Evolutionary conservation across 768 basidiomycete species (phyloP), one percentile per base, ranked within the genome.

Genomic region (Pulveroboletus sp.): DNA sequence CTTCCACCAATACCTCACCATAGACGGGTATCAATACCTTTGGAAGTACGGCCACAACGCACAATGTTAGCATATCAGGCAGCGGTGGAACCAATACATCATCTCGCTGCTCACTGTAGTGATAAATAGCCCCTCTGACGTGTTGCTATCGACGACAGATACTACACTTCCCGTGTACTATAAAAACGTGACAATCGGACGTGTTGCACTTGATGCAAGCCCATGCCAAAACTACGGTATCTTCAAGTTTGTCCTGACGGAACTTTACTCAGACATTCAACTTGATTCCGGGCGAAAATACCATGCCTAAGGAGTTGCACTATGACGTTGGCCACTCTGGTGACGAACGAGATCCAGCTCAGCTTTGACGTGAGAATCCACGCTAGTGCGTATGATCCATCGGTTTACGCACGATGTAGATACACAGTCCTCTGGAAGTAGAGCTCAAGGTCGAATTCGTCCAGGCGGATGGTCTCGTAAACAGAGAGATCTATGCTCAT

Each of bases 51-150:
- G 80, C 83, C 2, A 29, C 57, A 2, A 67, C 87, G 40, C 74
- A 69, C 61, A 76, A 87, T 46, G 77, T 87, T 24, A 71, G 72
- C 5, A 79, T 87, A 27, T 69, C 73, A 17, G 85, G 84, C 21
- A 85, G 85, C 56, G 85, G 85, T 32, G 83, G 82, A 35, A 68
- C 64, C 69, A 85, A 62, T 88, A 72, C 58, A 74, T 87, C 36
- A 65, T 76, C 25, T 60, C 80, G 4, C 83, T 80, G 2, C 63
- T 86, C n/a, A 79, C 75, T 1, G 75, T 82, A n/a, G 72, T 65
- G 13, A 68, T 87, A 39, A 62, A 81, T 20, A 87, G 87, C 51
- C 86, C 84, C 7, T 85, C 84, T 5, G 85, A 85, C 56, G 63
- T 87, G 29, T 81, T 82, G 5, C 69, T 89, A 27, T 63, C 74